Conservation (phyloP, 2,329 filamentous ascomycete species). For the Plectosphaerella plurivora region DNA sequence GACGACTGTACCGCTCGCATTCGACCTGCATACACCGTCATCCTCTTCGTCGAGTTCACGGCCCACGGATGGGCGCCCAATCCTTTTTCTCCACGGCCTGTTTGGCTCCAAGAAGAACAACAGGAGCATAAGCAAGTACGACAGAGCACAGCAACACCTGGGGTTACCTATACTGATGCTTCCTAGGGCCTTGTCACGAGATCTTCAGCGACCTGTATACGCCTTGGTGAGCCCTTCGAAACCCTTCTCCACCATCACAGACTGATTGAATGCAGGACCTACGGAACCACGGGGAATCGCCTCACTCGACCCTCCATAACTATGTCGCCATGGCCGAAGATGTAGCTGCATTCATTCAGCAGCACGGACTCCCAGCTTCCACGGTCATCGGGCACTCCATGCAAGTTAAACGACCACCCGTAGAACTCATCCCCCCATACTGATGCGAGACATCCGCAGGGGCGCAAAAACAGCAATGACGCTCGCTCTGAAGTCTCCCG, state of each 20-base stretch:
- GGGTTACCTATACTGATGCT: background rate
- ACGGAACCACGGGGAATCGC: constrained; percentile 88
- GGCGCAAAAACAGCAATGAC: constrained; percentile 93
- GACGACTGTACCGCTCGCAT: constrained; percentile 42
- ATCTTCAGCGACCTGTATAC: constrained; percentile 77
- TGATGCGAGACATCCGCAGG: constrained; percentile 34
- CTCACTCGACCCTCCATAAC: constrained; percentile 71
- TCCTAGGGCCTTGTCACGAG: constrained; percentile 69
- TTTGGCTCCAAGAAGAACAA: constrained; percentile 97
- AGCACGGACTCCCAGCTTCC: constrained; percentile 64
- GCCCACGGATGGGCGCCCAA: constrained; percentile 47
- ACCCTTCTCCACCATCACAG: constrained; percentile 6
- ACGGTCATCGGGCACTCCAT: constrained; percentile 93
- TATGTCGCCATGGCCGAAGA: constrained; percentile 81
- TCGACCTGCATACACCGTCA: constrained; percentile 60
- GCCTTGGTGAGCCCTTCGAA: constrained; percentile 48
- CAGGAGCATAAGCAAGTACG: constrained; percentile 88
- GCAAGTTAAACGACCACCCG: constrained; percentile 38
- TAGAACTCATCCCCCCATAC: background rate
- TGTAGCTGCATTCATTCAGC: constrained; percentile 70
- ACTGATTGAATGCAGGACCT: constrained; percentile 57
- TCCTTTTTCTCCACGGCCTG: constrained; percentile 86
- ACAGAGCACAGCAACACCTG: constrained; percentile 7
- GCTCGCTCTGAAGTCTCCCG: constrained; percentile 67
- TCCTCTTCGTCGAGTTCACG: constrained; percentile 22